Conservation (phyloP, 2,329 filamentous ascomycete genomes). For the Chalaropsis ovoidea region DNA sequence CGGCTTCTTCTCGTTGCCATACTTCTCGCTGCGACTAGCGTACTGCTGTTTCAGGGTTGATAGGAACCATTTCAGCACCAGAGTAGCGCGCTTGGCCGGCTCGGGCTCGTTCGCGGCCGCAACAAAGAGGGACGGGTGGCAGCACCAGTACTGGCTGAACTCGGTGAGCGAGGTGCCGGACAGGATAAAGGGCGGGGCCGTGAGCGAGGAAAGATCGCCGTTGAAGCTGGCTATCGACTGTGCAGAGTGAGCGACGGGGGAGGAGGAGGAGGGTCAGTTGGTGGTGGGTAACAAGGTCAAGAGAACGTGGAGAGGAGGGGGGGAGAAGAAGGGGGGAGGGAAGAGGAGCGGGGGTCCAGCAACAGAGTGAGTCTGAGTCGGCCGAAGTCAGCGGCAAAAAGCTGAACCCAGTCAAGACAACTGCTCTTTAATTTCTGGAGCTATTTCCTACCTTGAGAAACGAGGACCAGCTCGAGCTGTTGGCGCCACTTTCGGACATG, state of each 20-base stretch:
- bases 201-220: constrained; percentile 69
- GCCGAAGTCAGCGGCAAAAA: too few species aligned
- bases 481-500: constrained; percentile 28
- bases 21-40: constrained; percentile 61
- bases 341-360: not conserved
- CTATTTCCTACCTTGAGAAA: constrained; percentile 41
- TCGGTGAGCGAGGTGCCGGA: constrained; percentile 68
- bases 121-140: constrained; percentile 66
- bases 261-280: not conserved
- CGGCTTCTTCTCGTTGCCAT: constrained; percentile 92
- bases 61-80: constrained; percentile 95
- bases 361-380: not conserved
- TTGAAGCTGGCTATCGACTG: constrained; percentile 72
- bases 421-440: not conserved
- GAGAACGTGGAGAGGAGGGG: constrained; percentile 16
- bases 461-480: constrained; percentile 42
- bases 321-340: not conserved
- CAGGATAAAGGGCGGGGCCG: constrained; percentile 73
- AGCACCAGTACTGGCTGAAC: constrained; percentile 74
- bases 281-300: not conserved
- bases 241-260: constrained; percentile 17
- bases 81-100: constrained; percentile 67
- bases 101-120: constrained; percentile 72
- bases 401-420: not conserved
- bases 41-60: constrained; percentile 85